Conservation (phyloP, 75 land plant species). For the Picea glauca region DNA sequence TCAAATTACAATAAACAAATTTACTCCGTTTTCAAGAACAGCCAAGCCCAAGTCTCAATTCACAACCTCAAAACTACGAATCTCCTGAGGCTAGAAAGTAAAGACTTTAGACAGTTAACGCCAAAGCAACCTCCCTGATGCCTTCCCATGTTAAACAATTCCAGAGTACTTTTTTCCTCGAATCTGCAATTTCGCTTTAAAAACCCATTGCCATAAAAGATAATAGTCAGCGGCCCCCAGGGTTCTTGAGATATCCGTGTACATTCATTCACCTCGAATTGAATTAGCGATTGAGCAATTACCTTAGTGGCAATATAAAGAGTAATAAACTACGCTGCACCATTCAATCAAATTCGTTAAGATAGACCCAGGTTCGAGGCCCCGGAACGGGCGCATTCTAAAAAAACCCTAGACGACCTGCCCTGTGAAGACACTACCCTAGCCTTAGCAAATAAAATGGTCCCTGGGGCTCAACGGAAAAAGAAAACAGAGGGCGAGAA, state of each 20-base stretch:
- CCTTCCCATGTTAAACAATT: not conserved
- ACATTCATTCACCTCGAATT: not conserved
- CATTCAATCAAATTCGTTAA: not conserved
- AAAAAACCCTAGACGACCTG: not conserved
- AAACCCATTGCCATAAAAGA: not conserved
- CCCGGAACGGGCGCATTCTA: not conserved
- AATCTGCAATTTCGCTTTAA: not conserved
- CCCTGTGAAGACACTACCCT: not conserved
- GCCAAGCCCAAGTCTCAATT: not conserved
- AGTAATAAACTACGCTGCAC: not conserved
- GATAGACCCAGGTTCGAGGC: not conserved
- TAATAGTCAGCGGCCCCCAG: not conserved
- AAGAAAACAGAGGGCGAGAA: not conserved
- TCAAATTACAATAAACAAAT: not conserved
- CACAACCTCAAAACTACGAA: not conserved
- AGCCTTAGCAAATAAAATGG: not conserved
- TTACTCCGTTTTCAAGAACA: not conserved
- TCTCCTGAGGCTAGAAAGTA: too few relatives aligned
- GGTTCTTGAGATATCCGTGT: not conserved
- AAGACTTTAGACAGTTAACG: not conserved
- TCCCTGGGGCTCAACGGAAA: not conserved
- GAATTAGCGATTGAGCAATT: not conserved
- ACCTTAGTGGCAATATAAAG: not conserved
- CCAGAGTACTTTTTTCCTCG: not conserved
- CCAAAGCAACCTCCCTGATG: not conserved